Evolutionary conservation across 2,329 filamentous ascomycete genomes (phyloP).

Genomic region (Cercospora canescens): DNA sequence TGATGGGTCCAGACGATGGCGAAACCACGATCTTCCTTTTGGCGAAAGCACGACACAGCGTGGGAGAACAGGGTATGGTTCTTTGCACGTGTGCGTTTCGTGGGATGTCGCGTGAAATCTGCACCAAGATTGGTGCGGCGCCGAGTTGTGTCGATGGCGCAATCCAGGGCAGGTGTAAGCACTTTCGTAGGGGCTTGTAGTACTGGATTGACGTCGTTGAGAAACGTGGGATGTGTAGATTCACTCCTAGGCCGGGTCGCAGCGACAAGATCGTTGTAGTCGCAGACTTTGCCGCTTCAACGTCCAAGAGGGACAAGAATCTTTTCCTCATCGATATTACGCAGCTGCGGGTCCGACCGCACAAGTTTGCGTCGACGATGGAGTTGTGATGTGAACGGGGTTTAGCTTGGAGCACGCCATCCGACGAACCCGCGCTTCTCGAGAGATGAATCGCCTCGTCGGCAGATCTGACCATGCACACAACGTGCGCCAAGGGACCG

Average conservation of each 20-base stretch:
- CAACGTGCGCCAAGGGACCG: constrained; percentile 17
- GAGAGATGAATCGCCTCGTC: constrained; percentile 6
- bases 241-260: neutral
- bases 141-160: constrained; percentile 1
- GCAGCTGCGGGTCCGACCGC: constrained; percentile 11
- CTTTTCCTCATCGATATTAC: constrained; percentile 3
- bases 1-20: constrained; percentile 2
- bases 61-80: constrained; percentile 1
- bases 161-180: neutral
- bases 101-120: neutral
- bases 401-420: constrained; percentile 21
- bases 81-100: neutral
- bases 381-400: constrained; percentile 8
- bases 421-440: constrained; percentile 9
- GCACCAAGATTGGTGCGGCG: neutral
- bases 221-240: neutral
- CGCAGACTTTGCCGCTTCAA: neutral
- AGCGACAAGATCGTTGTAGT: neutral
- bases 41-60: constrained; percentile 21
- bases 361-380: constrained; percentile 2
- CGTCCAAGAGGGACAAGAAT: neutral
- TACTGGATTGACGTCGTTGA: neutral
- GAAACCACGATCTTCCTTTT: neutral
- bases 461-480: constrained; percentile 2
- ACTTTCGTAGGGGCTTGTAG: neutral